A percentile compares a stretch with the other conserved stretches of the same genome.
Conservation (phyloP, 352 stramenopile species). For the Phytophthora europaea region DNA sequence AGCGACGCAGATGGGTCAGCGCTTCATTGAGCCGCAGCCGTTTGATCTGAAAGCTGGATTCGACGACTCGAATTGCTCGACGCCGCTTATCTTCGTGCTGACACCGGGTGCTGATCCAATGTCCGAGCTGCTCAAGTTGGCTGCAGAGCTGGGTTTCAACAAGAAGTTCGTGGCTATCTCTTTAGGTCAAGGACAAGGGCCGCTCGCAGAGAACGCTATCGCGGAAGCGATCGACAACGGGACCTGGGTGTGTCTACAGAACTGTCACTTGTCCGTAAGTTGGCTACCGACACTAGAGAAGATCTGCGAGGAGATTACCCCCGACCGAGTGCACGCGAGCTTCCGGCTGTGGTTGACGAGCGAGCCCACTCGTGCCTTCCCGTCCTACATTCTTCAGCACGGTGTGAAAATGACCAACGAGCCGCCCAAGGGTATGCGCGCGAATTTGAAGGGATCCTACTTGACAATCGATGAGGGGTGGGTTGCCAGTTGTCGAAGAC, state of each 20-base stretch:
- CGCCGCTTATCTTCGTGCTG: constrained; percentile 96
- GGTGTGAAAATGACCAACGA: constrained; percentile 98
- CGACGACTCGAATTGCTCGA: constrained; percentile 94
- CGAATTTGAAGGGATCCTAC: constrained; percentile 95
- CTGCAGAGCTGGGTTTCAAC: constrained; percentile 91
- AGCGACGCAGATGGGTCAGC: constrained; percentile 86
- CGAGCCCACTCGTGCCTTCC: constrained; percentile 94
- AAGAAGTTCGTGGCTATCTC: constrained; percentile 96
- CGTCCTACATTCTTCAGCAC: constrained; percentile 94
- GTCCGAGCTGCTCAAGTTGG: constrained; percentile 94
- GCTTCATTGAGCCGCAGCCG: constrained; percentile 94
- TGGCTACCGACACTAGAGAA: constrained; percentile 96
- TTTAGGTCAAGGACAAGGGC: constrained; percentile 94
- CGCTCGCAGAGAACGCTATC: constrained; percentile 93
- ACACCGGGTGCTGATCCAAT: constrained; percentile 96
- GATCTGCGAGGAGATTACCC: constrained; percentile 95
- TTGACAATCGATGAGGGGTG: constrained; percentile 83
- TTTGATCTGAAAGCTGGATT: constrained; percentile 95
- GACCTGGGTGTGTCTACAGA: constrained; percentile 97
- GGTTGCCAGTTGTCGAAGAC: constrained; percentile 71
- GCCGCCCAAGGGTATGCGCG: constrained; percentile 94
- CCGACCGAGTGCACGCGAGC: constrained; percentile 91
- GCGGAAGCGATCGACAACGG: constrained; percentile 93
- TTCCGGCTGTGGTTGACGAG: constrained; percentile 97
- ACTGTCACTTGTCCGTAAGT: constrained; percentile 95